phyloP scores from a whole-genome alignment of 2,329 filamentous ascomycete genomes.

The Botrytis aclada region DNA sequence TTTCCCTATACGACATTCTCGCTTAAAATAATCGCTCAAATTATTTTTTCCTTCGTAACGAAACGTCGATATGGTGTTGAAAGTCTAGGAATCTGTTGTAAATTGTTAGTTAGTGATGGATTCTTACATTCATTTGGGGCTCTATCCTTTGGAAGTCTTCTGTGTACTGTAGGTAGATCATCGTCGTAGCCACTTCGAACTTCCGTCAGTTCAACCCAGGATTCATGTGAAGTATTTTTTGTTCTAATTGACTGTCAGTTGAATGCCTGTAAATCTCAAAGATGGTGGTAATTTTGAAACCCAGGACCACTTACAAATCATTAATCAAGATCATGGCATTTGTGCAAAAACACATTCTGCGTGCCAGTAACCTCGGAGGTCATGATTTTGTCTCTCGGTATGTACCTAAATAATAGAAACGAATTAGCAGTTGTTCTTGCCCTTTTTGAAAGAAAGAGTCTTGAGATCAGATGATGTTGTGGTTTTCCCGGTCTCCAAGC shows the following conservation, averaged over 20 bases:
- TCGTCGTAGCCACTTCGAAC: background rate
- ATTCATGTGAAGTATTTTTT: background rate
- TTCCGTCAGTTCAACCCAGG: background rate
- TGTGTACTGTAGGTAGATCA: too few relatives aligned
- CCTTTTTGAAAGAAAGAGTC: background rate
- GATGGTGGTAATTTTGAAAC: too few relatives aligned
- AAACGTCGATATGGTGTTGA: background rate
- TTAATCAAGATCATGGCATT: too few relatives aligned
- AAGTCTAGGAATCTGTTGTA: background rate
- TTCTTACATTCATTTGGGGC: background rate
- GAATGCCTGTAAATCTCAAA: background rate
- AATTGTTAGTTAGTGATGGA: accelerated
- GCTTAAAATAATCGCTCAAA: background rate
- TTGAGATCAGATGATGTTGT: background rate
- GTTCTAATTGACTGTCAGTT: background rate
- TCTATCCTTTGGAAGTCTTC: background rate
- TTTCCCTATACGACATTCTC: background rate
- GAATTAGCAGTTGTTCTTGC: background rate
- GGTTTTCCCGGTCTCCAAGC: background rate
- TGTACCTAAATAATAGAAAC: background rate
- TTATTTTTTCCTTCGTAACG: background rate
- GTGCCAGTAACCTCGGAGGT: background rate
- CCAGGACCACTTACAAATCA: background rate
- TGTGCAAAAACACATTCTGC: background rate
- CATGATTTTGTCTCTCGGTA: background rate